Evolutionary conservation across 345 rosid genomes (phyloP), one percentile per base, ranked within the genome.

Genomic region (Brassica nigra): DNA sequence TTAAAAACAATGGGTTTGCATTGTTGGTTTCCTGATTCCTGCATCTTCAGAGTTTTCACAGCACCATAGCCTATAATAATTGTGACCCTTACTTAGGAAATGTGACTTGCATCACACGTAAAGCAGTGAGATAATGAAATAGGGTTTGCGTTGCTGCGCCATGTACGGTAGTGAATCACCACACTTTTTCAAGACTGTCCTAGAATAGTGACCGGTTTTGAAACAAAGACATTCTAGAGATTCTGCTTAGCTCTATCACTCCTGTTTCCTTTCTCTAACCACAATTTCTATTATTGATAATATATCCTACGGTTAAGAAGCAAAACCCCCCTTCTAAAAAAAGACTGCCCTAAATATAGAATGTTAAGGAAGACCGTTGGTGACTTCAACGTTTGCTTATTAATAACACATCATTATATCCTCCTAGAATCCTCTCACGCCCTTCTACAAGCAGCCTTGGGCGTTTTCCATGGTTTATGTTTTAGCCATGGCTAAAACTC

Each of bases 391-490:
- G 61, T 67, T 73, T 29, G 47, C 66, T 62, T 80, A 80, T 80
- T 74, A 80, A 80, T 80, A 74, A 59, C 30, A 68, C 14, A 75
- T 49, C 15, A 47, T 55, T 74, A 52, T 55, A 34, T 70, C 76
- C 5, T 66, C 74, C 78, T 23, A 2, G 34, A 74, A 68, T 63
- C 29, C 59, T 70, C 66, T 64, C 72, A 63, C 76, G 83, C 78
- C 73, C 78, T 78, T 71, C 84, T 70, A 80, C 81, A 83, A 85
- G 92, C 94, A 88, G 90, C 96, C 94, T 90, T 86, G 90, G 92
- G 83, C 81, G 74, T 62, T 68, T 3, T 76, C 92, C 95, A 89
- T 84, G 93, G 92, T 70, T 37, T 80, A 47, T 34, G 73, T 80
- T 66, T 80, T 55, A 59, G 67, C 68, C 65, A 90, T 87, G 87